Percentiles rank a stretch among this genome's conserved stretches.
These are phyloP conservation scores for Thalassiosira ordinaria DNA, from an alignment of 352 stramenopile species.

Conservation along the genomic window DNA sequence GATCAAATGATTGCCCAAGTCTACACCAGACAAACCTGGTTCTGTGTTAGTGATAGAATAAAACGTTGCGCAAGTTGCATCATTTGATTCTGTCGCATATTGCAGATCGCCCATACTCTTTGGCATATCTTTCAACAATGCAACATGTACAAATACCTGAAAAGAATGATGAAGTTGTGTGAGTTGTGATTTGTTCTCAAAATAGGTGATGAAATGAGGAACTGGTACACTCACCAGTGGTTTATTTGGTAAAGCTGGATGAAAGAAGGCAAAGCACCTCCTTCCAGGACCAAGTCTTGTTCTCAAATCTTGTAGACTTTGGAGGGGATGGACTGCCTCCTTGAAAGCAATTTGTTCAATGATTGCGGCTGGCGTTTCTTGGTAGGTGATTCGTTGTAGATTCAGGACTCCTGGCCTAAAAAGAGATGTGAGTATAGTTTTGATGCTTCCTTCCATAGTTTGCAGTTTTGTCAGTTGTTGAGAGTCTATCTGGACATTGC, in stretches of 20 bases:
- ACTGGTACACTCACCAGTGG: no score
- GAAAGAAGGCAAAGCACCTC: constrained; percentile 94
- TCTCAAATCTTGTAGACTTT: constrained; percentile 92
- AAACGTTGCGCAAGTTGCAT: constrained; percentile 89
- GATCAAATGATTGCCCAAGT: constrained; percentile 95
- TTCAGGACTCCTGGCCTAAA: constrained; percentile 92
- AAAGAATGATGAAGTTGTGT: no score
- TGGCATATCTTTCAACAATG: constrained; percentile 90
- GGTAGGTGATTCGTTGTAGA: constrained; percentile 92
- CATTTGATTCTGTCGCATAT: constrained; percentile 39
- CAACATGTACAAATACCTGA: constrained; percentile 96
- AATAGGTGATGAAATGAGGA: no score
- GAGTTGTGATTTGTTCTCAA: no score
- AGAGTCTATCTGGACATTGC: constrained; percentile 1
- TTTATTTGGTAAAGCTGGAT: constrained; percentile 91
- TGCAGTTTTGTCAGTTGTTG: constrained; percentile 48
- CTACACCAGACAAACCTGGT: constrained; percentile 90
- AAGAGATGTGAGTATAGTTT: constrained; percentile 90
- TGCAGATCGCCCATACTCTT: constrained; percentile 92
- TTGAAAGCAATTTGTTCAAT: constrained; percentile 96
- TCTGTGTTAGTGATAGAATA: constrained; percentile 96
- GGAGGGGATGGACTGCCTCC: constrained; percentile 93
- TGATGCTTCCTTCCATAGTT: constrained; percentile 68
- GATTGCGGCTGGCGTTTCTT: constrained; percentile 90
- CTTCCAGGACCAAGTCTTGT: constrained; percentile 86